Conservation (phyloP, 2,329 filamentous ascomycete species). For the Bipolaris victoriae region DNA sequence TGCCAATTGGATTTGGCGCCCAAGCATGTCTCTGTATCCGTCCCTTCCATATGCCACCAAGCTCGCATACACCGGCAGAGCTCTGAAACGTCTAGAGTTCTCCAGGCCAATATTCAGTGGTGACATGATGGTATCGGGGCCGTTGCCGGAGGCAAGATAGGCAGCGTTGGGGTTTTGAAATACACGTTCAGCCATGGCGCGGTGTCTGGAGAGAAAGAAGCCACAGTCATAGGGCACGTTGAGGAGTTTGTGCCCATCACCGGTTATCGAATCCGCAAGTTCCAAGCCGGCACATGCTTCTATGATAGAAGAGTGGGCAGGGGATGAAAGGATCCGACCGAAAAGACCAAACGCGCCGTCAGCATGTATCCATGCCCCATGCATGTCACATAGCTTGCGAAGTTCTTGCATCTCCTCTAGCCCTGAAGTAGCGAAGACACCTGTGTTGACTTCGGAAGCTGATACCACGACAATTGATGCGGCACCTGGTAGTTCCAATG, state of each 20-base stretch:
- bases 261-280: constrained; percentile 83
- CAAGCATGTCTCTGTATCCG: constrained; percentile 73
- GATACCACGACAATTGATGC: constrained; percentile 82
- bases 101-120: constrained; percentile 88
- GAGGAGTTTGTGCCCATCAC: constrained; percentile 88
- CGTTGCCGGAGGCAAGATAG: constrained; percentile 65
- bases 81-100: constrained; percentile 89
- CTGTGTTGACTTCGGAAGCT: constrained; percentile 89
- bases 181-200: constrained; percentile 9
- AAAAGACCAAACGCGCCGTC: constrained; percentile 92
- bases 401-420: constrained; percentile 66
- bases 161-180: constrained; percentile 77
- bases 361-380: constrained; percentile 85
- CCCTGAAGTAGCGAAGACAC: constrained; percentile 71
- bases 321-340: constrained; percentile 66
- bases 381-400: constrained; percentile 71
- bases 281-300: constrained; percentile 69
- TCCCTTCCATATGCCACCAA: constrained; percentile 74
- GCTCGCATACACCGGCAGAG: constrained; percentile 85
- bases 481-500: constrained; percentile 60
- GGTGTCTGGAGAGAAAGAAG: constrained; percentile 76
- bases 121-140: constrained; percentile 65
- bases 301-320: constrained; percentile 63
- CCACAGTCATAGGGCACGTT: constrained; percentile 95
- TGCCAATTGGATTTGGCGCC: constrained; percentile 74